Base-by-base conservation (phyloP, 345 rosid species). In the Geranium rotundifolium region DNA sequence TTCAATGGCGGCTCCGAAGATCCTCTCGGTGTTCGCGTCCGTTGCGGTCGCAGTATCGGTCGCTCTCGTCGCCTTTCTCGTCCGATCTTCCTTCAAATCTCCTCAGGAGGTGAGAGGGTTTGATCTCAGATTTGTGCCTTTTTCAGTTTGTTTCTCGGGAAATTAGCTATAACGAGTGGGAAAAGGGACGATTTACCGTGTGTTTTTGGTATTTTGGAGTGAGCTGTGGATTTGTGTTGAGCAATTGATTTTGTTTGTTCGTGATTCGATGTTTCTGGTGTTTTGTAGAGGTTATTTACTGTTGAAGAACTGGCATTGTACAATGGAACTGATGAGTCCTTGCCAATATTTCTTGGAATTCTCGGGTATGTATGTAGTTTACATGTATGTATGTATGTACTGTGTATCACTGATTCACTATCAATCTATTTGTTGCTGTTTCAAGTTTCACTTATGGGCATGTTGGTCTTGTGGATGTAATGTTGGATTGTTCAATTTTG, bases 331-430 rank as follows among this genome's bases (percentile, higher is more conserved):
- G 92, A 85, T 73, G 86, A 75, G 6, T 60, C 81, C 4, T 63
- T 83, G 23, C 96, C 95, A 39, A 85, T 93, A 41, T 83, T 86
- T 29, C 70, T 90, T 57, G 97, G 90, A 69, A 90, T 88, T 74
- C 85, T 93, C 58, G 97, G 99, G 99, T 88, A 76, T 30, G 55
- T 17, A n/a, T n/a, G n/a, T n/a, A n/a, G n/a, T n/a, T n/a, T n/a
- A n/a, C n/a, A n/a, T n/a, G n/a, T n/a, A n/a, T n/a, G n/a, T n/a
- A n/a, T n/a, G n/a, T n/a, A n/a, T n/a, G n/a, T n/a, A n/a, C 50
- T 41, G 10, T 41, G 13, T 41, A 6, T 41, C 50, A 12, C 12
- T 41, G n/a, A n/a, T n/a, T n/a, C n/a, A n/a, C 9, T 41, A 41
- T 41, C 9, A 41, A 41, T 41, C 50, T 4, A 4, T 41, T 41